Base-by-base conservation (phyloP, 495 filamentous ascomycete genomes). In the Penicillium soppii region DNA sequence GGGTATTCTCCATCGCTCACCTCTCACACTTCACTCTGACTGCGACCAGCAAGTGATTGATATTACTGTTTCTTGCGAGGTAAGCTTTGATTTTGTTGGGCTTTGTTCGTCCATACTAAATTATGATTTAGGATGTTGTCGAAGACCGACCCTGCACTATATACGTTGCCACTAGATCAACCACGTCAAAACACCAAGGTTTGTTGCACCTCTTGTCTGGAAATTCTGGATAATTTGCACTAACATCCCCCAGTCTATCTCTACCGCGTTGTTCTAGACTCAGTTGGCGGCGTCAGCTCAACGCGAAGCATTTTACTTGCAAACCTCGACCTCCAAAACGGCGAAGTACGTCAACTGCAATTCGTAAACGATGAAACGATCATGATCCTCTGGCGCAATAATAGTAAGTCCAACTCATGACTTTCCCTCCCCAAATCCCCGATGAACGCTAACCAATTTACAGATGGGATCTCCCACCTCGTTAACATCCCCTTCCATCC, bases 241-340 rank as follows among this genome's bases (percentile, higher is more conserved):
- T 46, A 7, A 40, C 17, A 39, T 22, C 32, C 27, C 23, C 37
- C 21, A 83, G 78, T 82, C 20, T 69, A 71, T 44, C 61, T 83
- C 27, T 79, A 78, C 46, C 70, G 76, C n/a, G 64, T 76, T 13
- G 58, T 69, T 3, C 62, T 84, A 10, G 59, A 70, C 29, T 76
- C 74, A 4, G 63, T 70, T 35, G 82, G 81, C 43, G 82, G 82
- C 7, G 71, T 85, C 39, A 85, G 81, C 54, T 77, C 80, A 12
- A 74, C 74, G 0, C 60, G 67, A 38, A 63, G 54, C 25, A 72
- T 68, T 13, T 70, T 73, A 5, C 47, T 74, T 17, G 67, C 73
- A 30, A 68, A 65, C 1, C 46, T 84, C 8, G 60, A 68, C 33
- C 49, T 82, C 15, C 55, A 70, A 16, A 50, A 68, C 25, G 76